A percentile compares a stretch with the other conserved stretches of the same genome.
Conservation (phyloP, 164 flowering plant genomes). For the Paratinospora sagittata region DNA sequence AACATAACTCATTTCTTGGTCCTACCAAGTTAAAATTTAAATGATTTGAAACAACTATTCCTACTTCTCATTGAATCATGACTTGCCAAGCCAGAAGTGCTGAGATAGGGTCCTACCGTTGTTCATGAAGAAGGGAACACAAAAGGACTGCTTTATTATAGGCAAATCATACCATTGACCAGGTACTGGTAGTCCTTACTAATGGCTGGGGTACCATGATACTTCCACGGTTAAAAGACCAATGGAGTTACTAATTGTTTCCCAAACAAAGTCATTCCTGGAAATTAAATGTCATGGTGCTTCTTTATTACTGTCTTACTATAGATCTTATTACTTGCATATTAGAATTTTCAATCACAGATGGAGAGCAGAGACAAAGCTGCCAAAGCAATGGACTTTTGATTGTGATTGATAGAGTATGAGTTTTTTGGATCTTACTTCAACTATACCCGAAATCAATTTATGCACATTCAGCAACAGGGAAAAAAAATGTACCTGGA, state of each 20-base stretch:
- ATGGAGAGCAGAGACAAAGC: neutral
- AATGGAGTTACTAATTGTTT: neutral
- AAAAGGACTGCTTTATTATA: neutral
- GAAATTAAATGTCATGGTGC: neutral
- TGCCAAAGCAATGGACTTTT: neutral
- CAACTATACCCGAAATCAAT: neutral
- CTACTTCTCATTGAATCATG: neutral
- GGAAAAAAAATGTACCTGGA: slow-evolving; percentile 44
- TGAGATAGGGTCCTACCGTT: neutral
- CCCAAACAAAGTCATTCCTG: neutral
- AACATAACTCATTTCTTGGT: neutral
- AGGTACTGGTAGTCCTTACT: neutral
- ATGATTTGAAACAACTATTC: neutral
- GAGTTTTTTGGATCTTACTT: neutral
- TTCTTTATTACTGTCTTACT: neutral
- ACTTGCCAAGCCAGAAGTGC: neutral
- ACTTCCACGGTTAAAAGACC: neutral
- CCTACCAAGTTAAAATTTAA: neutral
- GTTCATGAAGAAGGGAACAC: slow-evolving; percentile 3
- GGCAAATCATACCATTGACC: neutral
- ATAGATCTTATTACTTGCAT: neutral
- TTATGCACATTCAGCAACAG: neutral
- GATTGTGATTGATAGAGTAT: neutral
- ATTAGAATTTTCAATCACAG: neutral
- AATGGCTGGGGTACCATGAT: neutral